phyloP scores from a whole-genome alignment of 768 basidiomycete species.

The Neoboletus magnificus region DNA sequence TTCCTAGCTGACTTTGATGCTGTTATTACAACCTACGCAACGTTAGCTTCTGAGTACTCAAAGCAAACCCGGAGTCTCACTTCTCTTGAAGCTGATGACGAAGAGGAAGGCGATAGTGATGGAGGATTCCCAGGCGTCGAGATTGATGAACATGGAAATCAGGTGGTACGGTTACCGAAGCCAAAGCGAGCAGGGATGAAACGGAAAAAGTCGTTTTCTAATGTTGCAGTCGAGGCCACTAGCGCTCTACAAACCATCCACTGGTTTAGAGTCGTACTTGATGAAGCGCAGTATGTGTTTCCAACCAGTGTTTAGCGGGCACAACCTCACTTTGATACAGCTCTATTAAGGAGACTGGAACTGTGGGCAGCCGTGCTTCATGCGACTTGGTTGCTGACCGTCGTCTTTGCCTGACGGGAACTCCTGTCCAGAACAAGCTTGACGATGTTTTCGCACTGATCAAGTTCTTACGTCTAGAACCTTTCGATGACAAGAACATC shows the following conservation, averaged over 20 bases:
- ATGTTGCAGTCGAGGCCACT: slow-evolving; percentile 45
- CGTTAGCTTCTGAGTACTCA: slow-evolving; percentile 91
- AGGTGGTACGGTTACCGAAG: slow-evolving; percentile 55
- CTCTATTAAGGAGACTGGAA: slow-evolving; percentile 94
- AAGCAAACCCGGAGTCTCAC: slow-evolving; percentile 74
- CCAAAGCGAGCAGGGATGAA: slow-evolving; percentile 66
- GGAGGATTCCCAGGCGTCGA: slow-evolving; percentile 62
- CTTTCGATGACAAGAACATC: slow-evolving; percentile 87
- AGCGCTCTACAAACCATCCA: slow-evolving; percentile 92
- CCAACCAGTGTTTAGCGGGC: not conserved
- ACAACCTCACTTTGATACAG: slow-evolving; percentile 38
- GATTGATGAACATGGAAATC: slow-evolving; percentile 65
- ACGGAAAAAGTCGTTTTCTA: slow-evolving; percentile 53
- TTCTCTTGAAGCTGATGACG: slow-evolving; percentile 57
- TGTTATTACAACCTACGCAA: slow-evolving; percentile 96
- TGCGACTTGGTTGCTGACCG: slow-evolving; percentile 94
- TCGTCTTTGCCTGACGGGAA: slow-evolving; percentile 93
- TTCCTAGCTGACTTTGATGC: slow-evolving; percentile 94
- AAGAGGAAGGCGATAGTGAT: slow-evolving; percentile 64
- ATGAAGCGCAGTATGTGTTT: slow-evolving; percentile 88
- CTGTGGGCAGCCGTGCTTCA: slow-evolving; percentile 91
- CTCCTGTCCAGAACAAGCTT: slow-evolving; percentile 98
- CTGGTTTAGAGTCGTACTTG: slow-evolving; percentile 94
- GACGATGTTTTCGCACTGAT: slow-evolving; percentile 97
- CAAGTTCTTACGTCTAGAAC: slow-evolving; percentile 89